These are phyloP conservation scores for Exophiala aquamarina DNA, from an alignment of 2,329 filamentous ascomycete species.

Conservation along the genomic window DNA sequence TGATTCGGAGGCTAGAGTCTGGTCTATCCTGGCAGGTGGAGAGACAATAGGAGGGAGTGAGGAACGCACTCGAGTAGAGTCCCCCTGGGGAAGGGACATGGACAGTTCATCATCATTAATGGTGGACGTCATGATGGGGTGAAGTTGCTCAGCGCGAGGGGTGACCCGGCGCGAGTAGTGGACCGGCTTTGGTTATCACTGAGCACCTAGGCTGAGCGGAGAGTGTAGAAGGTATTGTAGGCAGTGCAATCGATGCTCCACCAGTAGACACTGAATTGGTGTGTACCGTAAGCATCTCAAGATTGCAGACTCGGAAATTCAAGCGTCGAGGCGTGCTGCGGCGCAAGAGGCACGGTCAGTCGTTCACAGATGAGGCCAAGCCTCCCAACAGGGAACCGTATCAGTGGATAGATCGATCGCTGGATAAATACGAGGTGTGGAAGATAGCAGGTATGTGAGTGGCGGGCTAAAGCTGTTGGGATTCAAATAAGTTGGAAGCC, in stretches of 20 bases:
- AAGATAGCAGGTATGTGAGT: no score
- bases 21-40: constrained; percentile 21
- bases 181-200: not conserved
- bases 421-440: no score
- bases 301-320: not conserved
- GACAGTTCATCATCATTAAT: constrained; percentile 40
- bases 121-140: constrained; percentile 34
- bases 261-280: constrained; percentile 24
- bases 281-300: constrained; percentile 19
- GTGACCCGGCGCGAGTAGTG: not conserved
- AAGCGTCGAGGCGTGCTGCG: not conserved
- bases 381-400: no score
- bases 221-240: not conserved
- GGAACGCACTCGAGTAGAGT: constrained; percentile 26
- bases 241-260: constrained; percentile 9
- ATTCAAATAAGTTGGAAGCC: no score
- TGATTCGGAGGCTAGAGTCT: constrained; percentile 38
- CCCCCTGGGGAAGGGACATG: constrained; percentile 34
- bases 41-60: constrained; percentile 26
- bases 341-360: not conserved
- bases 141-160: not conserved
- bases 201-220: no score
- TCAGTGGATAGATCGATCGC: no score
- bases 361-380: not conserved
- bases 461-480: constrained; percentile 33